Conservation (phyloP, 2,329 filamentous ascomycete species). For the Sclerotinia borealis region DNA sequence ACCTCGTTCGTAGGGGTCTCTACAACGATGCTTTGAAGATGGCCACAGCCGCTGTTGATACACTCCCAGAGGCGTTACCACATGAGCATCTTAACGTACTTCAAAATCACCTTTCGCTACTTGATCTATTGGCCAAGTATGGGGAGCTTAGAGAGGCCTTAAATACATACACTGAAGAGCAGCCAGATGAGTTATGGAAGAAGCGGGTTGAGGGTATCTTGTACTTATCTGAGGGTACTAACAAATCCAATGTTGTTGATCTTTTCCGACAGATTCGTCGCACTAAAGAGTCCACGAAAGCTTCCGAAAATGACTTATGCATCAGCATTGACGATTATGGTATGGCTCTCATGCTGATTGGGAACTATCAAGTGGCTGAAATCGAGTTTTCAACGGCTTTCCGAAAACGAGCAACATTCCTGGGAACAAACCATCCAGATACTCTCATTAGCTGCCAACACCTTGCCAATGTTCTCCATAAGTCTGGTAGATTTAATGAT, state of each 20-base stretch:
- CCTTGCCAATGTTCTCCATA: constrained; percentile 19
- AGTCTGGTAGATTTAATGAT: constrained; percentile 22
- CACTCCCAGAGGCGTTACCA: constrained; percentile 21
- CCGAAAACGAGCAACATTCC: constrained; percentile 15
- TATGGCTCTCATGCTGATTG: constrained; percentile 20
- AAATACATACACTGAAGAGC: constrained; percentile 16
- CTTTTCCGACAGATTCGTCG: constrained; percentile 17
- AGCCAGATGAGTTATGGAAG: constrained; percentile 22
- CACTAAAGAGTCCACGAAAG: constrained; percentile 5
- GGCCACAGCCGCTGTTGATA: constrained; percentile 19
- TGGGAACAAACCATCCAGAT: constrained; percentile 22
- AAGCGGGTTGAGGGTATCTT: constrained; percentile 23
- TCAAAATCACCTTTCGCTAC: constrained; percentile 20
- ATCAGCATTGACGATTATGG: constrained; percentile 11
- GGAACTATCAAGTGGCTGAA: constrained; percentile 20
- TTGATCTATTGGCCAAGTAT: constrained; percentile 23
- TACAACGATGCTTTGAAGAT: constrained; percentile 23
- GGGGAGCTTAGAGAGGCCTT: constrained; percentile 21
- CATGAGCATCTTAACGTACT: constrained; percentile 19
- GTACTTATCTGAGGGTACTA: constrained; percentile 22
- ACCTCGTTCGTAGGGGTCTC: constrained; percentile 21
- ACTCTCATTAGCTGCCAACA: constrained; percentile 24
- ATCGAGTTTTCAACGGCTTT: constrained; percentile 21
- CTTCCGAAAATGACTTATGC: constrained; percentile 1
- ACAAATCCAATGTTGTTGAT: constrained; percentile 17